Conservation (phyloP, 1,284 basidiomycete species). For the Cutaneotrichosporon sp. region DNA sequence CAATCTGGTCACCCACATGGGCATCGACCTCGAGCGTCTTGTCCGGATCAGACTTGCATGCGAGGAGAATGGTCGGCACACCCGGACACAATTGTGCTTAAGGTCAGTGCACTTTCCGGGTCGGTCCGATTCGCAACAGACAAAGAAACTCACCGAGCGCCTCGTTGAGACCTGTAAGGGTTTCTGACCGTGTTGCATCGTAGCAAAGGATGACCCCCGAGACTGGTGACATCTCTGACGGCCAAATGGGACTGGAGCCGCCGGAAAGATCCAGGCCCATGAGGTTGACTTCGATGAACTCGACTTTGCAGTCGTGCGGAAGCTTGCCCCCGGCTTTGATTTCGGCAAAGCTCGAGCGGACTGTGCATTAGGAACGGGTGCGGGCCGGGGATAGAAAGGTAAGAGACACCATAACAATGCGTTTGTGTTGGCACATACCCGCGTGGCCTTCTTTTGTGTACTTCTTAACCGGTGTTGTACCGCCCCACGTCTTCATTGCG, state of each 20-base stretch:
- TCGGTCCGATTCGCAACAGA: background rate
- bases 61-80: conserved; percentile 42
- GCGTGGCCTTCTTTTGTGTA: conserved; percentile 18
- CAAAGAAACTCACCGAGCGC: conserved; percentile 34
- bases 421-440: conserved; percentile 21
- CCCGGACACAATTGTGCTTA: conserved; percentile 23
- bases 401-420: too few relatives aligned
- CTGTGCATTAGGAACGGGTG: conserved; percentile 23
- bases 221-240: conserved; percentile 24
- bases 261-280: conserved; percentile 19
- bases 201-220: conserved; percentile 46
- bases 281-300: conserved; percentile 44
- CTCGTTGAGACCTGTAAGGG: conserved; percentile 32
- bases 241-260: conserved; percentile 23
- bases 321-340: conserved; percentile 38
- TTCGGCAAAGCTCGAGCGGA: conserved; percentile 32
- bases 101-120: background rate
- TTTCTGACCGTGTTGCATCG: conserved; percentile 34
- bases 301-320: conserved; percentile 30
- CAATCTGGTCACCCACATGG: conserved; percentile 41
- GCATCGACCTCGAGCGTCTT: conserved; percentile 32
- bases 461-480: conserved; percentile 23
- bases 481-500: conserved; percentile 41
- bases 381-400: too few relatives aligned
- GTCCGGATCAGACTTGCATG: conserved; percentile 46